phyloP scores from a whole-genome alignment of 106 monocot genomes.

The Apostasia ramifera region DNA sequence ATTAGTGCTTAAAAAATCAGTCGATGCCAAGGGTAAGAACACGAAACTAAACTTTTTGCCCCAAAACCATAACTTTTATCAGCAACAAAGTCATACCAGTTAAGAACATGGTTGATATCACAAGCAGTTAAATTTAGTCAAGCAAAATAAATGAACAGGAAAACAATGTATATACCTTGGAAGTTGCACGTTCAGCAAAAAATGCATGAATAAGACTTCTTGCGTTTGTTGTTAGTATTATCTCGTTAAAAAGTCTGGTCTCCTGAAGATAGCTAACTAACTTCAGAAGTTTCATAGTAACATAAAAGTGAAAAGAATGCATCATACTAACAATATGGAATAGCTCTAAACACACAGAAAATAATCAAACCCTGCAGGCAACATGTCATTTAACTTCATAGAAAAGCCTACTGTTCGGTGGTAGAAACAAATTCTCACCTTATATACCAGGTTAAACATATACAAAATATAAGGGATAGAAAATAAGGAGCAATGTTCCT shows the following conservation, averaged over 20 bases:
- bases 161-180: conserved; percentile 6
- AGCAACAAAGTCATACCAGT: no score
- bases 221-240: conserved; percentile 3
- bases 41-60: no score
- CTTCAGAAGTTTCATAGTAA: background rate
- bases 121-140: background rate
- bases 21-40: no score
- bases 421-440: no score
- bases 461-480: no score
- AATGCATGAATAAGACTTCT: conserved; percentile 8
- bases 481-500: no score
- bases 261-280: background rate
- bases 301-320: background rate
- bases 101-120: no score
- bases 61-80: no score
- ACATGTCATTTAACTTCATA: no score
- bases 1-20: no score
- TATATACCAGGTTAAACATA: no score
- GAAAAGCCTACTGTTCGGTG: no score
- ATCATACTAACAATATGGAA: background rate
- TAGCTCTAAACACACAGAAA: background rate
- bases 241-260: conserved; percentile 6
- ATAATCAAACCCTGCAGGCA: background rate
- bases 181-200: conserved; percentile 13
- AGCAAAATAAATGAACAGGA: background rate